Base-by-base conservation (phyloP, 2,329 filamentous ascomycete species). In the Aspergillus niger region DNA sequence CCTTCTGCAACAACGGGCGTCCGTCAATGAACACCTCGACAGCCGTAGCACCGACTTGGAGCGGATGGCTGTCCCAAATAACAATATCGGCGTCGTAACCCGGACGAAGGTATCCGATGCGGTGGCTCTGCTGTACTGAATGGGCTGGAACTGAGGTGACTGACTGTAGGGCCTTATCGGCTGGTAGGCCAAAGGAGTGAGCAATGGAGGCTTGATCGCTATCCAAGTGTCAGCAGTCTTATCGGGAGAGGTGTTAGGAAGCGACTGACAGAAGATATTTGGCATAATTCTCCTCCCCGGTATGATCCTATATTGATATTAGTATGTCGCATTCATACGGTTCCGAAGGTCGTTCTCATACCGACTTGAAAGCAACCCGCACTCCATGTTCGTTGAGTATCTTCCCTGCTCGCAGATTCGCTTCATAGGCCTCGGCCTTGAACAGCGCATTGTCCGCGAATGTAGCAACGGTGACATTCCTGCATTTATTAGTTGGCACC, bases 391-490 rank as follows among this genome's bases (percentile, higher is more conserved):
- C 87, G 65, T 86, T 86, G 0, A 91, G 80, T 3, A 86, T 80
- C 70, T 89, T 89, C 26, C 87, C 88, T 1, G 88, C 87, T 61
- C 84, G 84, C 70, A 89, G 86, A 10, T 86, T 89, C 0, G 83
- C 88, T 4, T 84, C 78, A 65, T 88, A 89, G 0, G 87, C 78
- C 74, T 91, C 89, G 1, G 83, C 80, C 74, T 91, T 90, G 81
- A 90, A 91, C 72, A 85, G 89, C 85, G 89, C 89, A 70, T 87
- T 89, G 69, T 90, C 87, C 8, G 88, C 87, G 66, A 91, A 91
- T 3, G 89, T 67, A 8, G 67, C 67, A n/a, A 76, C n/a, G 84
- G 88, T 15, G 80, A 83, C 3, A 81, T 83, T n/a, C 52, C 63
- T 69, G 26, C 13, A 6, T 24, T 3, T 1, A 39, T 2, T 4